phyloP scores from a whole-genome alignment of 192 early-diverging fungal species.

The Spinellus fusiger region DNA sequence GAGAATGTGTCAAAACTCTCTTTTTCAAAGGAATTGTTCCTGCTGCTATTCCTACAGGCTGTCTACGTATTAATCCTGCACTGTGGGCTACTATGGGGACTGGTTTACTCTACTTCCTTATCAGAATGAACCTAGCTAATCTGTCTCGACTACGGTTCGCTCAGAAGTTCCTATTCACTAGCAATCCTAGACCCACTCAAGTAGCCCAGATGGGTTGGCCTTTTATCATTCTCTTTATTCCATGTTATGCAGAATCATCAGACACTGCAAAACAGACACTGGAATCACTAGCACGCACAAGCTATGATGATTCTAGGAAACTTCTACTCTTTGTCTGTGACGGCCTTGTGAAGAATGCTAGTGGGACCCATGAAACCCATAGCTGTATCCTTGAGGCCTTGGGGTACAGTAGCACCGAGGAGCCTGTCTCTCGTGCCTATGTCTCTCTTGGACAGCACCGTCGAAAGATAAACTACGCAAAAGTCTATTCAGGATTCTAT shows the following conservation, averaged over 20 bases:
- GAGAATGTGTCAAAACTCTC: slow-evolving; percentile 15
- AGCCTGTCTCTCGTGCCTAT: slow-evolving; percentile 48
- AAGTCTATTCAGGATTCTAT: slow-evolving; percentile 65
- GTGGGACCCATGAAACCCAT: slow-evolving; percentile 54
- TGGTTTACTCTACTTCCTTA: slow-evolving; percentile 18
- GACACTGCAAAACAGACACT: slow-evolving; percentile 54
- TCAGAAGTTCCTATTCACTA: slow-evolving; percentile 13
- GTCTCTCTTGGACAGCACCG: slow-evolving; percentile 39
- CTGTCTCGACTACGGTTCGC: slow-evolving; percentile 18
- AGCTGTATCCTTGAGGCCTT: slow-evolving; percentile 60
- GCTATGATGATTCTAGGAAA: slow-evolving; percentile 64
- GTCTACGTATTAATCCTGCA: slow-evolving; percentile 20
- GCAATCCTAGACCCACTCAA: neutral
- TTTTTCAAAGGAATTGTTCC: slow-evolving; percentile 25
- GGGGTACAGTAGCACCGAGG: slow-evolving; percentile 54
- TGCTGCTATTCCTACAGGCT: slow-evolving; percentile 9
- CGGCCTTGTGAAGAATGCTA: slow-evolving; percentile 54
- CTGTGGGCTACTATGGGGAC: slow-evolving; percentile 23
- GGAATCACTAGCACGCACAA: slow-evolving; percentile 52
- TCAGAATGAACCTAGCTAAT: slow-evolving; percentile 30
- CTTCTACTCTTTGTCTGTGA: slow-evolving; percentile 63
- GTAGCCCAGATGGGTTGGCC: slow-evolving; percentile 1
- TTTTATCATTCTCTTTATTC: slow-evolving; percentile 47
- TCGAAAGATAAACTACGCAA: slow-evolving; percentile 61
- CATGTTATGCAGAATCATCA: slow-evolving; percentile 67